Evolutionary conservation across 768 basidiomycete genomes (phyloP), one percentile per base, ranked within the genome.

Genomic region (Boletus vermiculosoides): DNA sequence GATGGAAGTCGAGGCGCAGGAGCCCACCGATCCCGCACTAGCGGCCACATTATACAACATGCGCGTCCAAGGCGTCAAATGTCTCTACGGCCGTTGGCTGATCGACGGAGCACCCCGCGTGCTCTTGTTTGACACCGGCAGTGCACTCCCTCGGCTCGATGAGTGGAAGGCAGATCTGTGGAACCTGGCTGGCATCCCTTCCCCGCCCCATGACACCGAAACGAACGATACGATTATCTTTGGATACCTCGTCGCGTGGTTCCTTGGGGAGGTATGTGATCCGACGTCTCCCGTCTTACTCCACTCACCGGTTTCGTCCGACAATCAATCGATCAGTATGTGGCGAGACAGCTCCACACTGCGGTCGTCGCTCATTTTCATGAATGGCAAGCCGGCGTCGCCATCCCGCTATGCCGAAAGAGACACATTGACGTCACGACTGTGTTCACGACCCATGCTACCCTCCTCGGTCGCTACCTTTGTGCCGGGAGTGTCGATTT

Each of bases 151-250:
- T 60, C 83, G 89, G 4, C 81, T 98, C 58, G 96, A 99, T 73
- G 97, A 99, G 71, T 99, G 97, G 97, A 99, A 99, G 74, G 86
- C 88, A 46, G 97, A 99, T 67, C 83, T 99, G 22, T 99, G 97
- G 97, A 97, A 94, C 73, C 75, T 99, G 48, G 96, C 97, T 11
- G 97, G 96, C 46, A 99, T 99, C 57, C 97, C 97, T 7, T 91
- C 91, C 45, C 97, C 97, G 18, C 92, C 94, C 2, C 92, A 92
- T 65, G 96, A 99, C 73, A 88, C 90, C 68, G 96, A 99, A 74
- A 99, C 97, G 23, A 99, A 99, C 79, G 96, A 99, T 70, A 89
- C 95, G 23, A 94, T 99, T 71, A 79, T 98, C 53, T 95, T 98
- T 75, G 96, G 96, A 15, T 99, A 99, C 73, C 86, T 99, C 60